These are phyloP conservation scores for Chlamydomonas schloesseri DNA, from an alignment of 139 green algal species.

Conservation along the genomic window DNA sequence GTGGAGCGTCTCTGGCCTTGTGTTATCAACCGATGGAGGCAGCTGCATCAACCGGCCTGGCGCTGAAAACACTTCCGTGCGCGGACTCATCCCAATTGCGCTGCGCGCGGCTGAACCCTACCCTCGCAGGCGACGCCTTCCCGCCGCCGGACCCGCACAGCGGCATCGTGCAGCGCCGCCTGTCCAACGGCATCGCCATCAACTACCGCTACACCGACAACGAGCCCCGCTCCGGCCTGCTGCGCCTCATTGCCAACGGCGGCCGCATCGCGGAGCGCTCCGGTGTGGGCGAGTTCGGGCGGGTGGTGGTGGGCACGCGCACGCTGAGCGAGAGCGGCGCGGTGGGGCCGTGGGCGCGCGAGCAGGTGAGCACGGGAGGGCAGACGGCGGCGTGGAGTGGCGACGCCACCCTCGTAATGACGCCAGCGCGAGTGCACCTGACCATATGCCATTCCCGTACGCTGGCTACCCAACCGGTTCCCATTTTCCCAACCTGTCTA, in stretches of 20 bases:
- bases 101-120: no score
- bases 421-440: no score
- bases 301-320: slow-evolving; percentile 72
- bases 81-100: no score
- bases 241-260: slow-evolving; percentile 90
- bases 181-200: slow-evolving; percentile 94
- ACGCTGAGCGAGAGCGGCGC: slow-evolving; percentile 88
- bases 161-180: slow-evolving; percentile 85
- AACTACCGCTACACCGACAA: slow-evolving; percentile 94
- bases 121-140: slow-evolving; percentile 34
- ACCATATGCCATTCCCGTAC: no score
- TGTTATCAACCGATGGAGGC: no score
- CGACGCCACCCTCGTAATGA: no score
- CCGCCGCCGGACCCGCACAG: slow-evolving; percentile 58
- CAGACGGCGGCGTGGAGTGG: background rate
- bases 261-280: slow-evolving; percentile 68
- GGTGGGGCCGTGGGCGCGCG: slow-evolving; percentile 83
- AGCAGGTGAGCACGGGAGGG: slow-evolving; percentile 65
- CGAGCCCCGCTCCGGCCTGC: slow-evolving; percentile 89
- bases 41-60: no score
- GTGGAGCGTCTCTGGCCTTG: no score
- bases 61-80: no score
- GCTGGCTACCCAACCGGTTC: no score
- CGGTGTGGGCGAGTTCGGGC: slow-evolving; percentile 78
- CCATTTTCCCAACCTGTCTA: no score